phyloP scores from a whole-genome alignment of 768 basidiomycete genomes.

The Pisolithus albus region DNA sequence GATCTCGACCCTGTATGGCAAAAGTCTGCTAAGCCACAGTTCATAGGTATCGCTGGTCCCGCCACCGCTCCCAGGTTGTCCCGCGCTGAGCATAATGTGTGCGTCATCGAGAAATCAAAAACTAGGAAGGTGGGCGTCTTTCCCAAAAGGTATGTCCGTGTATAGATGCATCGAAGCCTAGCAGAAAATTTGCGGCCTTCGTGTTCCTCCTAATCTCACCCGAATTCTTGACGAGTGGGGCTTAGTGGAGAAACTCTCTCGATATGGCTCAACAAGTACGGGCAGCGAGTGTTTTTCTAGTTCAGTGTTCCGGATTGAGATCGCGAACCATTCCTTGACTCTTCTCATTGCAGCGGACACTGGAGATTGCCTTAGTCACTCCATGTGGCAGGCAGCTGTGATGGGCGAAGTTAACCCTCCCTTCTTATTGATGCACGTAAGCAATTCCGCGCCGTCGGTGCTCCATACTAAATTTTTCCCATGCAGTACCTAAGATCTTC shows the following conservation, averaged over 20 bases:
- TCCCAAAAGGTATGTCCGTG: not conserved
- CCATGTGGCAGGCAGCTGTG: slow-evolving; percentile 40
- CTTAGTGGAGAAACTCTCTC: slow-evolving; percentile 33
- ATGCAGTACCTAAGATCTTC: slow-evolving; percentile 47
- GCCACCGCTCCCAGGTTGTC: not conserved
- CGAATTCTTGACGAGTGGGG: slow-evolving; percentile 49
- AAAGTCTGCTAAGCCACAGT: not conserved
- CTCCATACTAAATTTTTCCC: not conserved
- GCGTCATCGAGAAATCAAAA: slow-evolving; percentile 45
- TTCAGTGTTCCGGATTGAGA: slow-evolving; percentile 1
- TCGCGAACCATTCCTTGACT: not conserved
- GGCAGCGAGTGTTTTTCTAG: slow-evolving; percentile 12
- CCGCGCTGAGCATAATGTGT: slow-evolving; percentile 23
- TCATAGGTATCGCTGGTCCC: not conserved
- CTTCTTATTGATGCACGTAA: slow-evolving; percentile 42
- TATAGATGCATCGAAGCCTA: not conserved
- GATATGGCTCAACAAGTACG: slow-evolving; percentile 20
- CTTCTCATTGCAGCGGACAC: slow-evolving; percentile 28
- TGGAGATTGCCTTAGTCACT: slow-evolving; percentile 28
- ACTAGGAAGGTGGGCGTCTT: slow-evolving; percentile 26
- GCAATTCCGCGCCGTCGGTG: slow-evolving; percentile 4
- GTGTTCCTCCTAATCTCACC: slow-evolving; percentile 52
- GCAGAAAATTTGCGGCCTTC: slow-evolving; percentile 33
- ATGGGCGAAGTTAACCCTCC: slow-evolving; percentile 38
- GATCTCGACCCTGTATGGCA: not conserved